Evolutionary conservation across 495 filamentous ascomycete species (phyloP).

Genomic region (Arthonia radiata): DNA sequence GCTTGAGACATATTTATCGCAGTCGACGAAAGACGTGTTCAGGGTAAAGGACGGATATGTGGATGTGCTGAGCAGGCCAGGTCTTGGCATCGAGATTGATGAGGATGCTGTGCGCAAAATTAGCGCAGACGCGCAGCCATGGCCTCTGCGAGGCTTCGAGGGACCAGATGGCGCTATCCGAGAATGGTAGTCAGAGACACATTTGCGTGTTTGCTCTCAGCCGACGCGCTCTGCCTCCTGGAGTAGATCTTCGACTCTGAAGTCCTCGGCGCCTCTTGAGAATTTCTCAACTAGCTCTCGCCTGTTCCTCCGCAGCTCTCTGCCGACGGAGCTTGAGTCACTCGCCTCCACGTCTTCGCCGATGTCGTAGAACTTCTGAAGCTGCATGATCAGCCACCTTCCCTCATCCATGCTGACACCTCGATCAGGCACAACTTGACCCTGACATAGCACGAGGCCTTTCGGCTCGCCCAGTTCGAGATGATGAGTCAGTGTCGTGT

Average conservation of each 20-base stretch:
- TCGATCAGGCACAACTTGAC: slow-evolving; percentile 45
- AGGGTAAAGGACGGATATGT: slow-evolving; percentile 42
- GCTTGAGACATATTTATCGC: slow-evolving; percentile 40
- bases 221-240: slow-evolving; percentile 54
- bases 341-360: slow-evolving; percentile 23
- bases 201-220: too few relatives aligned
- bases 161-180: slow-evolving; percentile 46
- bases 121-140: slow-evolving; percentile 24
- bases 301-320: slow-evolving; percentile 24
- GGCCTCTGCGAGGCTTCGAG: slow-evolving; percentile 35
- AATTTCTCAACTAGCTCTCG: slow-evolving; percentile 60
- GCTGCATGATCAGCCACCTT: slow-evolving; percentile 68
- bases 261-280: slow-evolving; percentile 38
- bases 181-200: slow-evolving; percentile 39
- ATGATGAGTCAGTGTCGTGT: slow-evolving; percentile 84
- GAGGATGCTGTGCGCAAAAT: slow-evolving; percentile 39
- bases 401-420: slow-evolving; percentile 62
- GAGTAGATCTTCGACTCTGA: slow-evolving; percentile 61
- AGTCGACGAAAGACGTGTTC: slow-evolving; percentile 47
- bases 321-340: too few relatives aligned
- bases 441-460: slow-evolving; percentile 63
- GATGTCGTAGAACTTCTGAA: slow-evolving; percentile 83
- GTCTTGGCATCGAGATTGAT: slow-evolving; percentile 52
- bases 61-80: slow-evolving; percentile 31
- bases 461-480: slow-evolving; percentile 46